Percentiles rank a stretch among this genome's conserved stretches.
Evolutionary conservation across 371 early-diverging fungal genomes (phyloP).

Genomic region (Mortierella sp.): DNA sequence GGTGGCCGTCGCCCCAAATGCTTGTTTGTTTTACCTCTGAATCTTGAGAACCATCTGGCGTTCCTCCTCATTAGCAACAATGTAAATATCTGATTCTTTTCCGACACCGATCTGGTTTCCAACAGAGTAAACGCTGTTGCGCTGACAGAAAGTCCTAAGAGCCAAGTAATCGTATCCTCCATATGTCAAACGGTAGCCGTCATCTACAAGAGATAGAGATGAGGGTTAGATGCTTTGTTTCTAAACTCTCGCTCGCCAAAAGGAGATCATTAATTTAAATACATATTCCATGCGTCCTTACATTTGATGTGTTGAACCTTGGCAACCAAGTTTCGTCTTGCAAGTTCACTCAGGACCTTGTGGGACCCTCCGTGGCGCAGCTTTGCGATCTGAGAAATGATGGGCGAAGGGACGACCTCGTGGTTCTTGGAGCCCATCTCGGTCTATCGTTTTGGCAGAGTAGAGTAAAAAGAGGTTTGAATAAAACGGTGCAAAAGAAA

Average conservation of each 20-base stretch:
- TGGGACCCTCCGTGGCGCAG: constrained; percentile 89
- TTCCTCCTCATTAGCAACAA: constrained; percentile 94
- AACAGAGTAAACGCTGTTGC: constrained; percentile 93
- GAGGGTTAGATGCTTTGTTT: not conserved
- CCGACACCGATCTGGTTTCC: constrained; percentile 99
- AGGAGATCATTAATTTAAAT: not conserved
- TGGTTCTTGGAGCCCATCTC: constrained; percentile 99
- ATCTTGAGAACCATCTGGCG: constrained; percentile 91
- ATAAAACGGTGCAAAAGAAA: not conserved
- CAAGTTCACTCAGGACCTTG: constrained; percentile 87
- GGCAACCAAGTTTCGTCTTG: constrained; percentile 90
- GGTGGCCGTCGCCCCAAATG: not conserved
- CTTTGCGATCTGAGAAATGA: constrained; percentile 92
- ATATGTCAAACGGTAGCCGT: constrained; percentile 98
- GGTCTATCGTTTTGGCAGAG: constrained; percentile 61
- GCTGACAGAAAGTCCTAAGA: constrained; percentile 91
- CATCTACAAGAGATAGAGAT: constrained; percentile 67
- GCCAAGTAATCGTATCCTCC: constrained; percentile 99
- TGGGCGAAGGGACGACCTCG: constrained; percentile 92
- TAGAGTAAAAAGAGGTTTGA: not conserved
- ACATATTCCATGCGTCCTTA: constrained; percentile 40
- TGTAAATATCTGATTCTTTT: constrained; percentile 98
- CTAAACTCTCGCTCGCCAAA: not conserved
- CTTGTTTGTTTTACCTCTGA: constrained; percentile 72
- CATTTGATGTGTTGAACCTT: constrained; percentile 90